These are phyloP conservation scores for Macrolepiota fuliginosa DNA, from an alignment of 768 basidiomycete genomes.

Conservation along the genomic window DNA sequence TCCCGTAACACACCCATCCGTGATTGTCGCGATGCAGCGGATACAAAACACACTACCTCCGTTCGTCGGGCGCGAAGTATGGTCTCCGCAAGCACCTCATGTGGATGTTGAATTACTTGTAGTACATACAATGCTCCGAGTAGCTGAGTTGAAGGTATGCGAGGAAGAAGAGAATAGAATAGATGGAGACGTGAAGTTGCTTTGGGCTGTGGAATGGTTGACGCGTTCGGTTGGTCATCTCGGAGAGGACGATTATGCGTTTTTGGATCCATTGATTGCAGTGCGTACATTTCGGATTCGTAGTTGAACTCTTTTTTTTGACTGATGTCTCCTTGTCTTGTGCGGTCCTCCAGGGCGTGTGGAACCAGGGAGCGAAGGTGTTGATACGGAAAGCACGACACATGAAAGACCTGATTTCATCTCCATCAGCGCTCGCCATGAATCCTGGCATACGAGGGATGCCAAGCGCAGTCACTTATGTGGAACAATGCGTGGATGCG, in stretches of 20 bases:
- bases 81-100: constrained; percentile 28
- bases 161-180: constrained; percentile 2
- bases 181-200: constrained; percentile 25
- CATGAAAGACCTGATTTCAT: constrained; percentile 32
- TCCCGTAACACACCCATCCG: constrained; percentile 39
- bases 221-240: constrained; percentile 45
- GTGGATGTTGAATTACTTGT: constrained; percentile 42
- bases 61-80: constrained; percentile 31
- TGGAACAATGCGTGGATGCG: constrained; percentile 10
- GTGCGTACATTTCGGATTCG: constrained; percentile 30
- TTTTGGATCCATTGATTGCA: constrained; percentile 51
- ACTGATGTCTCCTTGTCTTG: neutral
- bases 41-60: constrained; percentile 39
- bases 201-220: constrained; percentile 42
- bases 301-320: neutral
- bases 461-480: constrained; percentile 3
- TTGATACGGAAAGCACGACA: constrained; percentile 59
- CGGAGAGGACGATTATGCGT: constrained; percentile 47
- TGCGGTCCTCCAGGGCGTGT: constrained; percentile 7
- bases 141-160: constrained; percentile 38
- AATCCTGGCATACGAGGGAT: constrained; percentile 1
- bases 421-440: neutral
- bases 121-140: constrained; percentile 48
- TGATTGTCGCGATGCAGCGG: constrained; percentile 44
- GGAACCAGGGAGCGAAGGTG: constrained; percentile 35